A percentile compares a stretch with the other conserved stretches of the same genome.
These are phyloP conservation scores for Stevia rebaudiana DNA, from an alignment of 140 eudicot genomes.

Conservation along the genomic window DNA sequence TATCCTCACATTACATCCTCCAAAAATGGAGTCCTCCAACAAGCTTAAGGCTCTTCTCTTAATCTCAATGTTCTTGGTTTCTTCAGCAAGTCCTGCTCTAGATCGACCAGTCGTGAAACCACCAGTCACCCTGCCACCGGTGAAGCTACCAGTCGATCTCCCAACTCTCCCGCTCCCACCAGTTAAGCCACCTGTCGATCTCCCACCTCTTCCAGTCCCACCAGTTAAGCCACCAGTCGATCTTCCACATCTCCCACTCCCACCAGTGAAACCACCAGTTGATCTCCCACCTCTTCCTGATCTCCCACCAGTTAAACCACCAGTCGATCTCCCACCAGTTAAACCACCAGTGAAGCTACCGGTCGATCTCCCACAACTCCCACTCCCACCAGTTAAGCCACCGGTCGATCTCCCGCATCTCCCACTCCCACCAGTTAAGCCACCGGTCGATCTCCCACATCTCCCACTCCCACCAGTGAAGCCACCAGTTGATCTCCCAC, in stretches of 20 bases:
- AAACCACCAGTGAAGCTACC: constrained; percentile 3
- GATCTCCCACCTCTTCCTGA: background rate
- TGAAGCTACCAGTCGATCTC: constrained; percentile 16
- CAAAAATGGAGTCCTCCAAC: constrained; percentile 49
- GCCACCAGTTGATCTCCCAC: constrained; percentile 9
- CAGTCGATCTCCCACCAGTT: constrained; percentile 19
- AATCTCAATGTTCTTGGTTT: constrained; percentile 49
- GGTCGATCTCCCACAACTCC: background rate
- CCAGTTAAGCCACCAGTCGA: too few relatives aligned
- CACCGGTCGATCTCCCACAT: constrained; percentile 8
- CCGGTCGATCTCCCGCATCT: background rate
- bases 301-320: too few relatives aligned
- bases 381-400: constrained; percentile 4
- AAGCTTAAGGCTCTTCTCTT: constrained; percentile 49
- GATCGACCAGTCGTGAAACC: too few relatives aligned
- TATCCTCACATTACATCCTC: constrained; percentile 21
- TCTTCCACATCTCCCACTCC: too few relatives aligned
- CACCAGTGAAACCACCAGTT: constrained; percentile 11
- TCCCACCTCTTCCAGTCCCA: too few relatives aligned
- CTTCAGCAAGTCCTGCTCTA: constrained; percentile 48
- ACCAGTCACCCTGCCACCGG: too few relatives aligned
- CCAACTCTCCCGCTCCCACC: background rate
- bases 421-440: background rate
- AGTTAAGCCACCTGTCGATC: background rate
- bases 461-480: background rate